Conservation (phyloP, 2,329 filamentous ascomycete genomes). For the Fusarium sp. region DNA sequence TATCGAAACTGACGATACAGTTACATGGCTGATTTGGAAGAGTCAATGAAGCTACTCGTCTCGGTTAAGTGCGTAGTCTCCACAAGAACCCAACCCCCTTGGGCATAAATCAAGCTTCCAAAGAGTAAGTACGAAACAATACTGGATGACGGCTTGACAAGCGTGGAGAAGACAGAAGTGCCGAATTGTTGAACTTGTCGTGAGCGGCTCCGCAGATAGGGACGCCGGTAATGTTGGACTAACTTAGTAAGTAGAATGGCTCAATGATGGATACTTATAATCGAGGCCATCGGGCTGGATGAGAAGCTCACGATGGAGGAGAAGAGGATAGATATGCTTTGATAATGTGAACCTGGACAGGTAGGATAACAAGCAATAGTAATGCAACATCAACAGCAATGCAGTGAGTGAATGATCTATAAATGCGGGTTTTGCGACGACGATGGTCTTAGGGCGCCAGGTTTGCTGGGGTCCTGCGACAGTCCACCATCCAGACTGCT, state of each 20-base stretch:
- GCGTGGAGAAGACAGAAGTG: background rate
- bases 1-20: conserved; percentile 20
- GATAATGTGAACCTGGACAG: conserved; percentile 2
- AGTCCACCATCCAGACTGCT: conserved; percentile 31
- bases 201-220: background rate
- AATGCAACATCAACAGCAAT: background rate
- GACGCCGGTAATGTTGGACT: background rate
- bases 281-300: background rate
- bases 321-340: background rate
- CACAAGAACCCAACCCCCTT: conserved; percentile 26
- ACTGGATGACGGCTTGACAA: conserved; percentile 1
- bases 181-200: background rate
- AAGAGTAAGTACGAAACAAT: background rate
- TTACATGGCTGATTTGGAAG: conserved; percentile 33
- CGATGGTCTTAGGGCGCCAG: conserved; percentile 23
- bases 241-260: background rate
- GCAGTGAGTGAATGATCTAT: conserved; percentile 27
- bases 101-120: conserved; percentile 13
- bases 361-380: background rate
- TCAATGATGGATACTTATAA: conserved; percentile 5
- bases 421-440: conserved; percentile 29
- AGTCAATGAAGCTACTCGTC: conserved; percentile 10
- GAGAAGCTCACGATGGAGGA: background rate
- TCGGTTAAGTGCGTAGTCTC: conserved; percentile 19
- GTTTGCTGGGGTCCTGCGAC: conserved; percentile 26